Conservation (phyloP, 495 filamentous ascomycete species). For the Penicillium alfredii region DNA sequence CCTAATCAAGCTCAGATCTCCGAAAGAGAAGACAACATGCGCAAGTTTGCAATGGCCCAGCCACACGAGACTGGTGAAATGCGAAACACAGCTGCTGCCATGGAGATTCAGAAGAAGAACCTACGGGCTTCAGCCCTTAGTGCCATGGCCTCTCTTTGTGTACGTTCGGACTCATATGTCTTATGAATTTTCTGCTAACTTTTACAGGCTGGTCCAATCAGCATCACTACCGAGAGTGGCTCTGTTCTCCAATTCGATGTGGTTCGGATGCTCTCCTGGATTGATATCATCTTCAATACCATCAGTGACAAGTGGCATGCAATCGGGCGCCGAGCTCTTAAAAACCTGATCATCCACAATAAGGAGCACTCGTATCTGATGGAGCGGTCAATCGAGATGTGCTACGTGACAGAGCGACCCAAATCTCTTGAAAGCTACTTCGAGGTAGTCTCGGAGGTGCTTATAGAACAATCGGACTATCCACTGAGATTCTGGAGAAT, state of each 20-base stretch:
- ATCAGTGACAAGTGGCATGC: conserved; percentile 82
- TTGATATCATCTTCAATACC: conserved; percentile 87
- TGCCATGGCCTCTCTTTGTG: conserved; percentile 92
- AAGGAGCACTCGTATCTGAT: conserved; percentile 75
- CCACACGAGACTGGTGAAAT: conserved; percentile 61
- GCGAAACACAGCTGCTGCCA: conserved; percentile 72
- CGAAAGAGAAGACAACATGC: conserved; percentile 81
- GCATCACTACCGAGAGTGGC: conserved; percentile 77
- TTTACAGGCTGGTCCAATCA: conserved; percentile 72
- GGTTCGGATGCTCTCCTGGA: conserved; percentile 86
- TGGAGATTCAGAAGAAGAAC: conserved; percentile 94
- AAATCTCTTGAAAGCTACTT: conserved; percentile 95
- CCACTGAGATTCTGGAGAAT: conserved; percentile 85
- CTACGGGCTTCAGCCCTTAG: conserved; percentile 84
- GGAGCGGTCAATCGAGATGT: conserved; percentile 80
- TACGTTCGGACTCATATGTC: conserved; percentile 29
- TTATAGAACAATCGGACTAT: conserved; percentile 74
- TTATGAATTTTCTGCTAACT: conserved; percentile 3
- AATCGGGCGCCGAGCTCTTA: conserved; percentile 86
- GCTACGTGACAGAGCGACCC: conserved; percentile 62
- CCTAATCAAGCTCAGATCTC: conserved; percentile 81
- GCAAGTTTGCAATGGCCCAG: conserved; percentile 67
- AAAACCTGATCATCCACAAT: conserved; percentile 87
- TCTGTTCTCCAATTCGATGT: conserved; percentile 85
- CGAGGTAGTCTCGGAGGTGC: conserved; percentile 79